Percentiles rank a stretch among this genome's conserved stretches.
Evolutionary conservation across 352 stramenopile genomes (phyloP).

Genomic region (Phytophthora pseudosyringae): DNA sequence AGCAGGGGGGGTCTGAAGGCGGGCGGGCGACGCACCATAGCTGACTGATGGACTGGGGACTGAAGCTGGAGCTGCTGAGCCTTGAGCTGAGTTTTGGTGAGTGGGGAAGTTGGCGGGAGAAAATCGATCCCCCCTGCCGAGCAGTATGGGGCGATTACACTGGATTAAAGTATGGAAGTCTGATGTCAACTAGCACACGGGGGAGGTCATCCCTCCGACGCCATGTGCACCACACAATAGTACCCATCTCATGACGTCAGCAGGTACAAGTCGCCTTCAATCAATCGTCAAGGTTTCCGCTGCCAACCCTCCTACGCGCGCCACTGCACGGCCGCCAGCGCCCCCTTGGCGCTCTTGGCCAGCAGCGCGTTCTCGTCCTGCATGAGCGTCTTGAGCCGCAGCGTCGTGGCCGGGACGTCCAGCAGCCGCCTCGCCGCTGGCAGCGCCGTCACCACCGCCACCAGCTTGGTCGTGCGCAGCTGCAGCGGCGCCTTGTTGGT

Average conservation of each 20-base stretch:
- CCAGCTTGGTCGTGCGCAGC: constrained; percentile 71
- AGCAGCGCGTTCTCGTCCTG: constrained; percentile 57
- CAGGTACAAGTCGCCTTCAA: neutral
- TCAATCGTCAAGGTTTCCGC: constrained; percentile 2
- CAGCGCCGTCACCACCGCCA: constrained; percentile 64
- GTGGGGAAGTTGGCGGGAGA: constrained; percentile 28
- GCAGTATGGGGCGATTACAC: neutral
- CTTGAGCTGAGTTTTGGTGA: constrained; percentile 40
- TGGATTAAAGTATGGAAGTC: constrained; percentile 35
- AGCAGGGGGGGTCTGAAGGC: neutral
- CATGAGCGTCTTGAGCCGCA: constrained; percentile 53
- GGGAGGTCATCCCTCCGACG: constrained; percentile 18
- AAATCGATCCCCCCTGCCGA: constrained; percentile 9
- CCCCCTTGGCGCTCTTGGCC: constrained; percentile 59
- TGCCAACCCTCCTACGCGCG: constrained; percentile 32
- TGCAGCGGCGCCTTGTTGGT: constrained; percentile 61
- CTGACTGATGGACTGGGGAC: constrained; percentile 22
- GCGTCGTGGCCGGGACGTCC: constrained; percentile 58
- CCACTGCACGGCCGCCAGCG: constrained; percentile 69
- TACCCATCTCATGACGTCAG: constrained; percentile 33
- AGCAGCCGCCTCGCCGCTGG: constrained; percentile 56
- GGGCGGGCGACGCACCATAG: constrained; percentile 28
- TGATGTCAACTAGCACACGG: constrained; percentile 26
- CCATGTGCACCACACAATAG: constrained; percentile 17
- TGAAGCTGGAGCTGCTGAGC: constrained; percentile 17